Evolutionary conservation across 2,329 filamentous ascomycete species (phyloP), one percentile per base, ranked within the genome.

Genomic region (Trematosphaeria pertusa): DNA sequence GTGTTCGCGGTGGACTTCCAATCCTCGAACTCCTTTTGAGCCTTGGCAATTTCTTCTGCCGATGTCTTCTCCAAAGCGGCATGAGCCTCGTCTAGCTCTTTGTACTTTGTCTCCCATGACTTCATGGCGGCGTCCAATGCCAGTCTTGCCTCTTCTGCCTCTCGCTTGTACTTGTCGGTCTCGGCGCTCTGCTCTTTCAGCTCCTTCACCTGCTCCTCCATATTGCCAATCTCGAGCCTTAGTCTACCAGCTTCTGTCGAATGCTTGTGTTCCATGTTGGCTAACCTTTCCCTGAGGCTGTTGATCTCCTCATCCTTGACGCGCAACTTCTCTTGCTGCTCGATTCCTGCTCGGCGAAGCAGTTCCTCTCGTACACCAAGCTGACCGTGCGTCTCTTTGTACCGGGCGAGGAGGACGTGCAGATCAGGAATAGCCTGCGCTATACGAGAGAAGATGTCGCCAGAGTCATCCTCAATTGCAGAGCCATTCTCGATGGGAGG

Each of bases 301-400:
- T 78, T 74, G 43, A 83, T 80, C 52, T 82, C 78, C 37, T 67
- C 61, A 37, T 83, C 79, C 58, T 82, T 82, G 41, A 74, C 73
- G 64, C 77, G 75, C 26, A 82, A 60, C 21, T 73, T 75, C 49
- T 81, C 77, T 37, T 79, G 74, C 50, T 82, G 77, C 48, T 81
- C 77, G 32, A 66, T 67, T 48, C 77, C 72, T 15, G 77, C 70
- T 47, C 80, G 73, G 43, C 76, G 78, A 49, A 79, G 74, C 38
- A 79, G 69, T 21, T 77, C 74, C 49, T 81, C 79, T 12, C 78
- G 73, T 22, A 74, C 71, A 20, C 72, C 73, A 9, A 82, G 70
- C 57, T 80, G 78, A 40, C 68, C 75, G 45, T 81, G 76, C 3
- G 77, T 78, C 44, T 77, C 76, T 50, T 77, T 79, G 64, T 80